Evolutionary conservation across 768 basidiomycete genomes (phyloP), one percentile per base, ranked within the genome.

Genomic region (Suillus clintonianus): DNA sequence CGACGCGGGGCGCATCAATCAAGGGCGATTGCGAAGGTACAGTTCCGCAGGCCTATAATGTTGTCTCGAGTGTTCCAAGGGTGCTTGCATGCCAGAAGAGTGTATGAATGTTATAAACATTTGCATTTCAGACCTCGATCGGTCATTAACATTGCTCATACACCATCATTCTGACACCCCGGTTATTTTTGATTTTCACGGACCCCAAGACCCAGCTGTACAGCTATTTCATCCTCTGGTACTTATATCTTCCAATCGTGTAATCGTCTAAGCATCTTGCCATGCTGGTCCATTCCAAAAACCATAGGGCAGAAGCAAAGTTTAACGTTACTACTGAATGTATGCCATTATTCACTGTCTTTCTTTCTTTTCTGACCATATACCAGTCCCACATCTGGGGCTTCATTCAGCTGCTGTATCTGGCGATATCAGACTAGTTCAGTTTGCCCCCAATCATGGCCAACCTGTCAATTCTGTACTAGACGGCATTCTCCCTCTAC

Each of bases 391-490:
- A 39, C 88, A 86, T 68, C 87, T 91, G 43, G 90, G 90, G 47
- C 78, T 93, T 1, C 91, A 93, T 70, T 85, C 89, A 24, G 91
- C 91, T 42, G 89, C 91, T 15, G 88, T 86, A 5, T 86, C 89
- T 32, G 96, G 96, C 59, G 95, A 99, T 75, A 83, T 97, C 59
- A 96, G 94, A 5, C 89, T 97, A 65, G 95, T 94, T 63, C 89
- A 91, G 74, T 97, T 94, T 75, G 97, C 97, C 2, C 83, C 99
- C 27, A 87, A 89, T 3, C 90, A 96, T 70, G 97, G 97, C 9
- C 97, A 99, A 71, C 97, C 97, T 10, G 88, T 97, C 76, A 98
- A 99, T 76, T 92, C 95, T 5, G 94, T 97, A 37, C 85, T 98
- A 60, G 94, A 97, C 72, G 97, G 97, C 41, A 91, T 99, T 4